These are phyloP conservation scores for Neonectria coccinea DNA, from an alignment of 2,329 filamentous ascomycete genomes.

Conservation along the genomic window DNA sequence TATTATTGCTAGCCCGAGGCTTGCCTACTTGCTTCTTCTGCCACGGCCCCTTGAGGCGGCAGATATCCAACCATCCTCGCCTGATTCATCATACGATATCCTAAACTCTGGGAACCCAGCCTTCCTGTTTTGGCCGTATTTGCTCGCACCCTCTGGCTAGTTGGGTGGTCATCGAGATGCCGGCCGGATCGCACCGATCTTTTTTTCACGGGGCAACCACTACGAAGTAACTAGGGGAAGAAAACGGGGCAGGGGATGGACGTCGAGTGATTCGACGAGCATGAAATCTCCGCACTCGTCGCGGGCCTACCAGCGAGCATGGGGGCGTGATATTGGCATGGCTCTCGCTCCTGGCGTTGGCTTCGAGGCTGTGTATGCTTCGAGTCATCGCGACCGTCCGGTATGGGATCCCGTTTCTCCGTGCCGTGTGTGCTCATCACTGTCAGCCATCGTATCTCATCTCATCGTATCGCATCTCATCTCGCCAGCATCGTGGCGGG, in stretches of 20 bases:
- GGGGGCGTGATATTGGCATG: neutral
- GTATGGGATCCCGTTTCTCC: conserved; percentile 24
- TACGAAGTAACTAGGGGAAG: conserved; percentile 8
- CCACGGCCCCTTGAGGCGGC: conserved; percentile 15
- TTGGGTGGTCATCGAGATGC: conserved; percentile 32
- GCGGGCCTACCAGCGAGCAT: neutral
- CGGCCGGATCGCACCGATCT: conserved; percentile 30
- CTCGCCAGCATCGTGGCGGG: conserved; percentile 37
- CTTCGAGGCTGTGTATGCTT: neutral
- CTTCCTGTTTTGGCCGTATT: conserved; percentile 24
- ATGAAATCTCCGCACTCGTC: conserved; percentile 10
- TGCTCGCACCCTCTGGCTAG: conserved; percentile 14
- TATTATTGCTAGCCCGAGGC: conserved; percentile 13
- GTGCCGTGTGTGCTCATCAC: conserved; percentile 14
- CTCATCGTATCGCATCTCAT: conserved; percentile 43
- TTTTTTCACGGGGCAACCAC: conserved; percentile 16
- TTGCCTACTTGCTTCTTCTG: conserved; percentile 39
- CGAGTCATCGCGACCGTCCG: conserved; percentile 7
- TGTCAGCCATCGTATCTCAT: conserved; percentile 38
- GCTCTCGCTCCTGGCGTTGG: neutral
- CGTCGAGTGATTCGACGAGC: conserved; percentile 7
- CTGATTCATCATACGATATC: conserved; percentile 46
- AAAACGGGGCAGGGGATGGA: conserved; percentile 12
- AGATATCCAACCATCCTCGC: conserved; percentile 36
- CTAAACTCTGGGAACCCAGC: conserved; percentile 21